These are phyloP conservation scores for Chloris gayana DNA, from an alignment of 176 grass and related monocot species.

Conservation along the genomic window DNA sequence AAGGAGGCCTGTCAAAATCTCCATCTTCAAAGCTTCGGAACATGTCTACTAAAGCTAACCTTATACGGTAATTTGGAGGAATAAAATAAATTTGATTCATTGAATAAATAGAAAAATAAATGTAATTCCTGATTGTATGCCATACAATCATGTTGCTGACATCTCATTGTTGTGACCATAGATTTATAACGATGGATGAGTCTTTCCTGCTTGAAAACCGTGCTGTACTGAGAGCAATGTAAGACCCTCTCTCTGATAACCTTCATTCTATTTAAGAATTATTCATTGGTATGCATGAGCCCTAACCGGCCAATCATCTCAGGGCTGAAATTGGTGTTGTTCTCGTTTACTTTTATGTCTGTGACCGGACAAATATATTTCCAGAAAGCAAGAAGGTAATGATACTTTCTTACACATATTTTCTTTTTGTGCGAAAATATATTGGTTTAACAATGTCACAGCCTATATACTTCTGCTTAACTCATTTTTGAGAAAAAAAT, in stretches of 20 bases:
- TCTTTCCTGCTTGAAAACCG: constrained; percentile 82
- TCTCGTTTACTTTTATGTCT: constrained; percentile 78
- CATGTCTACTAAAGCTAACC: constrained; percentile 52
- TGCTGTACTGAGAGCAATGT: constrained; percentile 69
- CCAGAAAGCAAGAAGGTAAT: constrained; percentile 73
- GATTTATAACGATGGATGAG: constrained; percentile 79
- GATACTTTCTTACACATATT: background rate
- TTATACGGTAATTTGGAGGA: constrained; percentile 54
- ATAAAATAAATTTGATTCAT: too few relatives aligned
- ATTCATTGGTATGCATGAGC: background rate
- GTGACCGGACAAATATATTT: constrained; percentile 80
- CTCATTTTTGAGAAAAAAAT: too few relatives aligned
- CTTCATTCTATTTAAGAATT: background rate
- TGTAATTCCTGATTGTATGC: background rate
- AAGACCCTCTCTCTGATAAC: constrained; percentile 35
- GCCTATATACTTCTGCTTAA: too few relatives aligned
- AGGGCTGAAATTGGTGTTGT: constrained; percentile 74
- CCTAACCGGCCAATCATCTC: constrained; percentile 10
- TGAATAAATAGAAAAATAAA: too few relatives aligned
- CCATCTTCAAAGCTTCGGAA: constrained; percentile 52
- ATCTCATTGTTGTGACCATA: constrained; percentile 38
- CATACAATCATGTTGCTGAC: constrained; percentile 9
- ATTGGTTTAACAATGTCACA: constrained; percentile 8
- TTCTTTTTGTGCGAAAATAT: background rate
- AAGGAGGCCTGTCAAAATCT: constrained; percentile 66